Evolutionary conservation across 495 filamentous ascomycete genomes (phyloP).

Genomic region (Parathielavia hyrcaniae): DNA sequence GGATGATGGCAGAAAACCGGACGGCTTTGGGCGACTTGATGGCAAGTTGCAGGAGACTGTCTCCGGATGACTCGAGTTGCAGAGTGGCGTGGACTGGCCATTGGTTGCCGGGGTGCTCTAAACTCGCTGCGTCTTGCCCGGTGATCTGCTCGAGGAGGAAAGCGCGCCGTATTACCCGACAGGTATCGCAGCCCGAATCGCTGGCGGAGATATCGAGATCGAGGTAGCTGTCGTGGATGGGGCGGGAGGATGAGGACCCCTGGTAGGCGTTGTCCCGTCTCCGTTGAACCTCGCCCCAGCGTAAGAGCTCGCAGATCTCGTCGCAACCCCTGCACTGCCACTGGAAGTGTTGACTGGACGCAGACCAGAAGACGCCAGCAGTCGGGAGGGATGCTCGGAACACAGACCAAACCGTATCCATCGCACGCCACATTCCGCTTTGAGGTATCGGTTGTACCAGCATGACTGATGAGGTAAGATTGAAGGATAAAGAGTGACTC

Average conservation of each 20-base stretch:
- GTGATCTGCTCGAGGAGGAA: slow-evolving; percentile 31
- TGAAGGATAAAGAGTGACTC: neutral
- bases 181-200: slow-evolving; percentile 25
- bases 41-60: slow-evolving; percentile 18
- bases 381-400: slow-evolving; percentile 1
- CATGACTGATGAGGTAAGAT: neutral
- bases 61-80: slow-evolving; percentile 14
- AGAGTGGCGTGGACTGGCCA: slow-evolving; percentile 24
- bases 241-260: slow-evolving; percentile 20
- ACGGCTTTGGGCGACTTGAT: slow-evolving; percentile 12
- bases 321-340: slow-evolving; percentile 27
- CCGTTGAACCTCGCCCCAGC: slow-evolving; percentile 28
- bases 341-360: slow-evolving; percentile 23
- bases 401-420: neutral
- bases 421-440: neutral
- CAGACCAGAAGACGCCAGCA: slow-evolving; percentile 17
- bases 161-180: slow-evolving; percentile 26
- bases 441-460: neutral
- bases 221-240: slow-evolving; percentile 26
- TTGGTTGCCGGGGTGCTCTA: slow-evolving; percentile 21
- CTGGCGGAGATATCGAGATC: slow-evolving; percentile 29
- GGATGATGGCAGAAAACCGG: slow-evolving; percentile 21
- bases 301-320: slow-evolving; percentile 25
- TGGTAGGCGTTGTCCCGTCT: slow-evolving; percentile 19
- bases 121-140: slow-evolving; percentile 17